Percentiles rank a stretch among this genome's conserved stretches.
These are phyloP conservation scores for Rhynchospora tenuis DNA, from an alignment of 176 grass and related monocot species.

Conservation along the genomic window DNA sequence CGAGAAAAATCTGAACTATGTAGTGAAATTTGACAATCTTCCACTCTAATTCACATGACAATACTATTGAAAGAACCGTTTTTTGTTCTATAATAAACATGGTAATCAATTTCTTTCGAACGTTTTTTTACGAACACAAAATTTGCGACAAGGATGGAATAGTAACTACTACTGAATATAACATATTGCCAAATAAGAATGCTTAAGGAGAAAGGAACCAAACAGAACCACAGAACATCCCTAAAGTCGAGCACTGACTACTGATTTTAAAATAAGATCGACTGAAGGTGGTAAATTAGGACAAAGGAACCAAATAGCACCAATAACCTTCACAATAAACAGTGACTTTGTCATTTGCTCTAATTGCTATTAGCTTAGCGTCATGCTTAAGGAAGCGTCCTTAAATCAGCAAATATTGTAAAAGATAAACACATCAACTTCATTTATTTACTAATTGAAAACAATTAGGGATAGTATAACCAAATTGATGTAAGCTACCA, in stretches of 20 bases:
- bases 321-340: not conserved
- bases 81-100: no score
- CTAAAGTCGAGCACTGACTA: no score
- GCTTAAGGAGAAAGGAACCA: not conserved
- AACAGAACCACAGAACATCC: not conserved
- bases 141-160: not conserved
- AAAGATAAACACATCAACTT: not conserved
- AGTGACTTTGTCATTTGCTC: not conserved
- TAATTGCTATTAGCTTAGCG: not conserved
- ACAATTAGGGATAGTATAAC: not conserved
- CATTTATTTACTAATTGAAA: constrained; percentile 22
- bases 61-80: no score
- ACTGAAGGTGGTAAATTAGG: no score
- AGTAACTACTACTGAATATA: not conserved
- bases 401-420: not conserved
- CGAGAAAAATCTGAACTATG: not conserved
- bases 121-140: not conserved
- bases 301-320: no score
- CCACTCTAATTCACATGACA: not conserved
- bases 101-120: no score
- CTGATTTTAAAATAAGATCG: no score
- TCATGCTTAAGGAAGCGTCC: not conserved
- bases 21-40: not conserved
- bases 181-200: not conserved
- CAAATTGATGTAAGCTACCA: not conserved